A percentile compares a stretch with the other conserved stretches of the same genome.
Conservation (phyloP, 148 eudicot species). For the Silene conica region DNA sequence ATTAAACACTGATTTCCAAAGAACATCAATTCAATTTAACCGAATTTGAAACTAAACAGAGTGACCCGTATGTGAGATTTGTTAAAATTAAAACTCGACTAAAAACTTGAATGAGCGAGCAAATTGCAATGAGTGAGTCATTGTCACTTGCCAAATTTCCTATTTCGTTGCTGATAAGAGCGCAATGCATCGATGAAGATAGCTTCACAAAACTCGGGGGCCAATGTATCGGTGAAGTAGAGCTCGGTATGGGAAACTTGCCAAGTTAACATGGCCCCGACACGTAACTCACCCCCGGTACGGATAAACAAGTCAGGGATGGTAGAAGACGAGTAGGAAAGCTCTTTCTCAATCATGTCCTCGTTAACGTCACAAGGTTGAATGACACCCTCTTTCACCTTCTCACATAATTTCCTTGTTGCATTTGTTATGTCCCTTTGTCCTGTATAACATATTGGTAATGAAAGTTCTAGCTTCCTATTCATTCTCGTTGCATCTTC, state of each 20-base stretch:
- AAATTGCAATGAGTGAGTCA: no score
- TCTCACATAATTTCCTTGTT: slow-evolving; percentile 3
- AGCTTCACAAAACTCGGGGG: slow-evolving; percentile 15
- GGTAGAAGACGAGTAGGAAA: not conserved
- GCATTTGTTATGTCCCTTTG: slow-evolving; percentile 9
- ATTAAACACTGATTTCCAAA: no score
- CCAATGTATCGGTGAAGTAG: slow-evolving; percentile 2
- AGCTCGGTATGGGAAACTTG: slow-evolving; percentile 11
- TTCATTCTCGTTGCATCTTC: slow-evolving; percentile 7
- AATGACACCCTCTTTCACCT: not conserved
- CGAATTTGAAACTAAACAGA: no score
- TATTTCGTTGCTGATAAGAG: not conserved
- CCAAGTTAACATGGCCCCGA: slow-evolving; percentile 11
- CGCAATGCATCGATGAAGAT: slow-evolving; percentile 14
- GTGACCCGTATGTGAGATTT: no score
- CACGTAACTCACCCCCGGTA: slow-evolving; percentile 9
- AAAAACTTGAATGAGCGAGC: no score
- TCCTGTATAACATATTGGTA: slow-evolving; percentile 7
- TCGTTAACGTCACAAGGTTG: not conserved
- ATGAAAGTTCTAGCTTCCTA: not conserved
- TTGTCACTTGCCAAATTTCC: slow-evolving; percentile 7
- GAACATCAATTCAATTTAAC: no score
- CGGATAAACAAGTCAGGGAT: slow-evolving; percentile 6
- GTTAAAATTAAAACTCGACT: no score
- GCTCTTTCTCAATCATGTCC: not conserved